A percentile compares a stretch with the other conserved stretches of the same genome.
Conservation (phyloP, 306 rosid genomes). For the Quercus dentata region DNA sequence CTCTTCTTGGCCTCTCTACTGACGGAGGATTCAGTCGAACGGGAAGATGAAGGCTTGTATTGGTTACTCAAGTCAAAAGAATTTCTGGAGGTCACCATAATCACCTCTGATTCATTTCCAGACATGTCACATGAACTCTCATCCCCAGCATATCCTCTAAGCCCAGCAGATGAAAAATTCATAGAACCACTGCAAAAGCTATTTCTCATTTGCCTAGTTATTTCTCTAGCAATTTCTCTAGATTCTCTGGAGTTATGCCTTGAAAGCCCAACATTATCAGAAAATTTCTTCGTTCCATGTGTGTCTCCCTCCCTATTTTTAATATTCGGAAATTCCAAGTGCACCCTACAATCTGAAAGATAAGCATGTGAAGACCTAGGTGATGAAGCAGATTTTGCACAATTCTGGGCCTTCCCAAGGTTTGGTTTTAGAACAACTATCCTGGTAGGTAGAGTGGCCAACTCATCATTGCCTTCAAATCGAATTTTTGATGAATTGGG, state of each 20-base stretch:
- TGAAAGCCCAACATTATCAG: slow-evolving; percentile 33
- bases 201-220: slow-evolving; percentile 71
- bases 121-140: slow-evolving; percentile 65
- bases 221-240: slow-evolving; percentile 73
- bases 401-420: slow-evolving; percentile 58
- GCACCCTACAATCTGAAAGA: slow-evolving; percentile 45
- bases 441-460: slow-evolving; percentile 56
- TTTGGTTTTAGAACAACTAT: slow-evolving; percentile 94
- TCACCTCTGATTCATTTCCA: slow-evolving; percentile 57
- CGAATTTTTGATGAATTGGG: slow-evolving; percentile 43
- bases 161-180: slow-evolving; percentile 45
- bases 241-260: slow-evolving; percentile 68
- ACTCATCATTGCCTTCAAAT: slow-evolving; percentile 36
- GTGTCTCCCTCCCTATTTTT: slow-evolving; percentile 44
- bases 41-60: slow-evolving; percentile 47
- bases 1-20: slow-evolving; percentile 93
- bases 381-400: slow-evolving; percentile 36
- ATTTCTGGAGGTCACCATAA: slow-evolving; percentile 36
- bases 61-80: slow-evolving; percentile 37
- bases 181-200: slow-evolving; percentile 34
- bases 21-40: slow-evolving; percentile 62
- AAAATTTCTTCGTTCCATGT: slow-evolving; percentile 30
- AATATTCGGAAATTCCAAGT: slow-evolving; percentile 34
- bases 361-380: slow-evolving; percentile 62
- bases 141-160: slow-evolving; percentile 60